A percentile compares a stretch with the other conserved stretches of the same genome.
Evolutionary conservation across 2,329 filamentous ascomycete genomes (phyloP).

Genomic region (Cladorrhinum sp.): DNA sequence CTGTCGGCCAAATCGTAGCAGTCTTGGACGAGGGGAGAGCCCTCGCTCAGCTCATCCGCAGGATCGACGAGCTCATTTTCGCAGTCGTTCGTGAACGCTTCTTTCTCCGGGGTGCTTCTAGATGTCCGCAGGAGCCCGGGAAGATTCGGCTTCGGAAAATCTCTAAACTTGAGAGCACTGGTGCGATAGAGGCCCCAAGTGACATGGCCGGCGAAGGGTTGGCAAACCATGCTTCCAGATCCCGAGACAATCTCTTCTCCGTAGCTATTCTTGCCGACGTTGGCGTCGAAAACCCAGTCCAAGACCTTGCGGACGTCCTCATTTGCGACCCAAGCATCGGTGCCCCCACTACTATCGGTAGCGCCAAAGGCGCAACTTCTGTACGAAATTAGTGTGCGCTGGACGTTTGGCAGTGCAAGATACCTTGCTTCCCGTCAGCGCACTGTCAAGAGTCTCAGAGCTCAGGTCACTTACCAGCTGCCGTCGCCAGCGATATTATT

Average conservation of each 20-base stretch:
- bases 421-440: too few species aligned
- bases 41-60: background rate
- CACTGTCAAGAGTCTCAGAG: too few species aligned
- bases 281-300: background rate
- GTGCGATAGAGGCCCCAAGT: background rate
- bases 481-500: too few species aligned
- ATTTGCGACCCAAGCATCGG: background rate
- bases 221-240: background rate
- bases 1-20: background rate
- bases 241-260: background rate
- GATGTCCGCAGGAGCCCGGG: too few species aligned
- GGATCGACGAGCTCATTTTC: background rate
- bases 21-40: background rate
- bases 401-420: too few species aligned
- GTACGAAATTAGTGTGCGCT: too few species aligned
- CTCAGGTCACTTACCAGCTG: too few species aligned
- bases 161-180: background rate
- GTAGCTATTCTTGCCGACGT: background rate
- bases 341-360: background rate
- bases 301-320: background rate
- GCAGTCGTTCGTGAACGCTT: background rate
- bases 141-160: background rate
- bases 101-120: background rate
- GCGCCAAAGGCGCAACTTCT: too few species aligned
- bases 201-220: background rate